Conservation (phyloP, 1,284 basidiomycete genomes). For the Takashimella koratensis region DNA sequence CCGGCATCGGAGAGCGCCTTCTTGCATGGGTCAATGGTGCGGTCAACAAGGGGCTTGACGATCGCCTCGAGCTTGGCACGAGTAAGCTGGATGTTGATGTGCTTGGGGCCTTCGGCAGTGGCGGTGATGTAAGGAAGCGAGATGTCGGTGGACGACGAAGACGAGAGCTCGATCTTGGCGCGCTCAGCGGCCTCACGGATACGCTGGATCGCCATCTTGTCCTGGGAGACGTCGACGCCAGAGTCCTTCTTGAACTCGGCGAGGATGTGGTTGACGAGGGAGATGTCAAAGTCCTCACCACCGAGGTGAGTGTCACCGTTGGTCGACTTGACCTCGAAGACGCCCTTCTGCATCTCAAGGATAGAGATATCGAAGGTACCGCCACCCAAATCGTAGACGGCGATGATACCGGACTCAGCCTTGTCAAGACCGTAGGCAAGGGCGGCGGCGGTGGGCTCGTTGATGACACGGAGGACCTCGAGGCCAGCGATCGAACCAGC, state of each 20-base stretch:
- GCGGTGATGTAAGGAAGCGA: constrained; percentile 97
- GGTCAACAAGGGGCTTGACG: constrained; percentile 75
- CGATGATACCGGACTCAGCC: constrained; percentile 76
- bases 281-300: constrained; percentile 96
- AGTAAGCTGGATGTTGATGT: constrained; percentile 87
- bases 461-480: constrained; percentile 96
- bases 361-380: constrained; percentile 98
- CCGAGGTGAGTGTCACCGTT: constrained; percentile 99
- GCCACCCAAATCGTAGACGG: constrained; percentile 93
- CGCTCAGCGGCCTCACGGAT: constrained; percentile 98
- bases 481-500: constrained; percentile 98
- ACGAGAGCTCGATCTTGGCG: constrained; percentile 97
- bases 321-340: constrained; percentile 99
- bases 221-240: constrained; percentile 74
- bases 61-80: constrained; percentile 88
- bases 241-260: constrained; percentile 92
- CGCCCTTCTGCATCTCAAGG: constrained; percentile 97
- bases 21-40: constrained; percentile 95
- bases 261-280: constrained; percentile 82
- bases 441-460: constrained; percentile 97
- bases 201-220: constrained; percentile 98
- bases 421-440: constrained; percentile 93
- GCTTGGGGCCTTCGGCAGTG: constrained; percentile 88
- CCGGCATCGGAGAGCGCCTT: constrained; percentile 90
- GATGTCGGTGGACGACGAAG: constrained; percentile 88